A percentile compares a stretch with the other conserved stretches of the same genome.
Evolutionary conservation across 2,329 filamentous ascomycete genomes (phyloP).

Genomic region (Microcyclospora tardicrescens): DNA sequence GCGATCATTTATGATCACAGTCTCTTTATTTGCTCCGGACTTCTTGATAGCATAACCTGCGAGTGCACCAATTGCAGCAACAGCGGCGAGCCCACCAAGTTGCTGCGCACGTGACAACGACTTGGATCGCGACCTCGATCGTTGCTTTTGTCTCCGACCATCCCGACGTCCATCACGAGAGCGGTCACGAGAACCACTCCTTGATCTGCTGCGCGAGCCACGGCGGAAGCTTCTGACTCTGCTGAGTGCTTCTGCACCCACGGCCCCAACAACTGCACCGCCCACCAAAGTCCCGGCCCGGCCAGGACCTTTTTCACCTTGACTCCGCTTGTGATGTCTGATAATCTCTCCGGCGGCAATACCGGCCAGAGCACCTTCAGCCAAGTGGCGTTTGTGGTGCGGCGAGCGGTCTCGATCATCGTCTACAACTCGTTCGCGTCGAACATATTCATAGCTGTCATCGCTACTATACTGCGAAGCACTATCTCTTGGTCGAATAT

Average conservation of each 20-base stretch:
- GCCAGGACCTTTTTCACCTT: constrained; percentile 42
- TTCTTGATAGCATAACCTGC: constrained; percentile 40
- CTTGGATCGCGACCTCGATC: constrained; percentile 31
- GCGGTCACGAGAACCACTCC: not conserved
- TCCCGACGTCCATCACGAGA: constrained; percentile 9
- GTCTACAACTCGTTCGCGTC: constrained; percentile 30
- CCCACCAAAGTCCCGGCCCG: constrained; percentile 42
- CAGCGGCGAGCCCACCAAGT: constrained; percentile 45
- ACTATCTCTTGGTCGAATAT: constrained; percentile 40
- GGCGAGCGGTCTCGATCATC: constrained; percentile 24
- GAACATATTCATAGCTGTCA: constrained; percentile 48
- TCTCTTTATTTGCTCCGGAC: constrained; percentile 36
- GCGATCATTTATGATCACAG: constrained; percentile 31
- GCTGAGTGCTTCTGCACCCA: constrained; percentile 46
- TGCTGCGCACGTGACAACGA: constrained; percentile 35
- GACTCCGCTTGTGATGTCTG: constrained; percentile 42
- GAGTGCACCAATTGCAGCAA: constrained; percentile 47
- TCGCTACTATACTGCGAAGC: constrained; percentile 46
- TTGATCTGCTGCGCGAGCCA: constrained; percentile 4
- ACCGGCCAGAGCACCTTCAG: constrained; percentile 49
- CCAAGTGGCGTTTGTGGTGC: constrained; percentile 44
- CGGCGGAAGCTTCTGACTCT: constrained; percentile 32
- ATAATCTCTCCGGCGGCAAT: constrained; percentile 48
- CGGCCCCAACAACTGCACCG: constrained; percentile 48
- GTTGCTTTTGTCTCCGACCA: constrained; percentile 18